Percentiles rank a stretch among this genome's conserved stretches.
Conservation (phyloP, 83 land plant genomes). For the Larix sibirica region DNA sequence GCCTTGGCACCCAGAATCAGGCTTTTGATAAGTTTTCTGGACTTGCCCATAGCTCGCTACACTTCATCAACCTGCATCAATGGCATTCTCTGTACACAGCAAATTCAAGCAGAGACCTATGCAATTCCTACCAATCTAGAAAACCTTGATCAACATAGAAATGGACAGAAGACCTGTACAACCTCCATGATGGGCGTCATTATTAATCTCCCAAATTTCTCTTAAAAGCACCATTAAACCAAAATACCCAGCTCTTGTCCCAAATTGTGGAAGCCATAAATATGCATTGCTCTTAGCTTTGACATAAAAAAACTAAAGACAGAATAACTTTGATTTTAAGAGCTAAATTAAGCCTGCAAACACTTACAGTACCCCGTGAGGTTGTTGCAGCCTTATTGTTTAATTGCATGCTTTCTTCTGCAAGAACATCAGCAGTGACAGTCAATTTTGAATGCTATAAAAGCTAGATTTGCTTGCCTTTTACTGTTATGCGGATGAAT, state of each 20-base stretch:
- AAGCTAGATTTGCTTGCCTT: too few species aligned
- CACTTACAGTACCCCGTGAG: conserved; percentile 4
- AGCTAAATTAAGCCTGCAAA: not conserved
- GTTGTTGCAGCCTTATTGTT: not conserved
- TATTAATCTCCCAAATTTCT: too few species aligned
- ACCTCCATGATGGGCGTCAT: not conserved
- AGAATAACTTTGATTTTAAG: not conserved
- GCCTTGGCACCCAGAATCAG: conserved; percentile 6
- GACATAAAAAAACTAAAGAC: not conserved
- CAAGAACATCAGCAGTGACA: too few species aligned
- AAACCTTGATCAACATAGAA: too few species aligned
- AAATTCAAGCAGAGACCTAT: not conserved
- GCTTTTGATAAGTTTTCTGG: conserved; percentile 7
- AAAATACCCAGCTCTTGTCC: too few species aligned
- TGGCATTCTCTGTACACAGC: not conserved
- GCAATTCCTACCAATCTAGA: too few species aligned
- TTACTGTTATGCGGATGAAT: too few species aligned
- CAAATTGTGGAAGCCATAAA: too few species aligned
- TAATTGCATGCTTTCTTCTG: not conserved
- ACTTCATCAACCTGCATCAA: not conserved
- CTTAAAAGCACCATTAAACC: too few species aligned
- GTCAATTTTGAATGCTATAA: too few species aligned
- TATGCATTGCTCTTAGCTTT: not conserved
- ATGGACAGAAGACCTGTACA: not conserved
- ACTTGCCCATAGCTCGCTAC: not conserved